These are phyloP conservation scores for Moesziomyces parantarcticus DNA, from an alignment of 1,284 basidiomycete genomes.

Conservation along the genomic window DNA sequence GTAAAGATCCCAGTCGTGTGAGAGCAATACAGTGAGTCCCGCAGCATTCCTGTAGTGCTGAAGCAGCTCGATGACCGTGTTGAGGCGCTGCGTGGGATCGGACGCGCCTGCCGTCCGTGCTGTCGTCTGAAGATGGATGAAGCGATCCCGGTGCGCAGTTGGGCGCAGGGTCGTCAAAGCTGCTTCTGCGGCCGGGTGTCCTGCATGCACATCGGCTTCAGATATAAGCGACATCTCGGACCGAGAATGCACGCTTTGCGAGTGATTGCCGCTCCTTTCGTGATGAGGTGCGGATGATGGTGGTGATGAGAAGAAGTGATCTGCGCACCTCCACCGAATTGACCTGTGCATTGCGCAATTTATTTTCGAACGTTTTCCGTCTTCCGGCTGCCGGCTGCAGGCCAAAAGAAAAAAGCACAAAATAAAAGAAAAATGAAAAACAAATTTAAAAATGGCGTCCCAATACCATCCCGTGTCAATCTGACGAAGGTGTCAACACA, in stretches of 20 bases:
- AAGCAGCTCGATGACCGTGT: conserved; percentile 17
- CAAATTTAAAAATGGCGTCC: background rate
- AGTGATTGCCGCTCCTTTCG: background rate
- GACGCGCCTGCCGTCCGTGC: conserved; percentile 25
- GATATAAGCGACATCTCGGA: background rate
- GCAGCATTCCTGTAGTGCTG: conserved; percentile 21
- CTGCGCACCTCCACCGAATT: background rate
- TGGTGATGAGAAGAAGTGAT: conserved; percentile 3
- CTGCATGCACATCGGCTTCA: background rate
- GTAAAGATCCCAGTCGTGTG: conserved; percentile 31
- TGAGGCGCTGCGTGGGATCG: conserved; percentile 16
- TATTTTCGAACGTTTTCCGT: background rate
- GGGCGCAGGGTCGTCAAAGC: conserved; percentile 19
- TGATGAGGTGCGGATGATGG: background rate
- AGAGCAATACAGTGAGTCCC: conserved; percentile 1
- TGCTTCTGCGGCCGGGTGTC: too few relatives aligned
- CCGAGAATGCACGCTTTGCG: background rate
- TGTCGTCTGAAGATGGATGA: conserved; percentile 26
- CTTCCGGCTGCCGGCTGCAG: background rate
- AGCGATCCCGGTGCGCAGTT: conserved; percentile 27
- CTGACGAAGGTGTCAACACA: background rate
- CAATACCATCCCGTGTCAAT: too few relatives aligned
- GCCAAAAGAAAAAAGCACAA: background rate
- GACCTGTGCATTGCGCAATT: background rate
- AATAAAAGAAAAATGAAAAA: background rate